Conservation (phyloP, 495 filamentous ascomycete species). For the Cercophora newfieldiana region DNA sequence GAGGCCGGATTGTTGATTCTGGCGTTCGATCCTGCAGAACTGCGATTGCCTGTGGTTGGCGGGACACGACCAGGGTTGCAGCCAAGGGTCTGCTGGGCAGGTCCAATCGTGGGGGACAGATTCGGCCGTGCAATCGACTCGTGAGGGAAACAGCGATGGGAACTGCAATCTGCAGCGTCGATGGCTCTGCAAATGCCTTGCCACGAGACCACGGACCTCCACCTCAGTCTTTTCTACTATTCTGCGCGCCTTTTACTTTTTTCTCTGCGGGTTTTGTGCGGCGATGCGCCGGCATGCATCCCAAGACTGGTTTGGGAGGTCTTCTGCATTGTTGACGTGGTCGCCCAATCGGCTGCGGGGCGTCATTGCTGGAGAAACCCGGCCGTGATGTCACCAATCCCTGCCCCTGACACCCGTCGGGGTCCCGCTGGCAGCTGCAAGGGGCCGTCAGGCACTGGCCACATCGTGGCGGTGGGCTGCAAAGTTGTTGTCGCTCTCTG, state of each 20-base stretch:
- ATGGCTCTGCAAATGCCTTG: background rate
- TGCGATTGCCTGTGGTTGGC: slow-evolving; percentile 27
- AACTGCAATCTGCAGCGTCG: background rate
- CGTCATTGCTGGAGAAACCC: slow-evolving; percentile 22
- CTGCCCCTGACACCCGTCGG: slow-evolving; percentile 5
- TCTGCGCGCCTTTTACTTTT: background rate
- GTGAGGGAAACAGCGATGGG: background rate
- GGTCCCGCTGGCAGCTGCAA: slow-evolving; percentile 19
- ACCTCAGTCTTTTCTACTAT: background rate
- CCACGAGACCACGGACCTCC: background rate
- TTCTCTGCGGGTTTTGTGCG: background rate
- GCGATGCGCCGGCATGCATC: slow-evolving; percentile 1
- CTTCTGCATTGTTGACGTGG: slow-evolving; percentile 20
- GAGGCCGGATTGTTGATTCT: slow-evolving; percentile 22
- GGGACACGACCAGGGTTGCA: slow-evolving; percentile 19
- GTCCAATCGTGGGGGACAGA: background rate
- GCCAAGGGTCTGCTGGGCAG: background rate
- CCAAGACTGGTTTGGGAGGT: background rate
- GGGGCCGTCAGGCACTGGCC: background rate
- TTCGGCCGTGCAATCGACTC: background rate
- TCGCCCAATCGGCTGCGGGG: slow-evolving; percentile 10
- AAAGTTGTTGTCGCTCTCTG: background rate
- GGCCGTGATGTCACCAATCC: slow-evolving; percentile 22
- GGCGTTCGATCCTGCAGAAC: slow-evolving; percentile 16
- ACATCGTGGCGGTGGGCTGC: background rate